phyloP scores from a whole-genome alignment of 2,329 filamentous ascomycete species.

The Claviceps maximensis region DNA sequence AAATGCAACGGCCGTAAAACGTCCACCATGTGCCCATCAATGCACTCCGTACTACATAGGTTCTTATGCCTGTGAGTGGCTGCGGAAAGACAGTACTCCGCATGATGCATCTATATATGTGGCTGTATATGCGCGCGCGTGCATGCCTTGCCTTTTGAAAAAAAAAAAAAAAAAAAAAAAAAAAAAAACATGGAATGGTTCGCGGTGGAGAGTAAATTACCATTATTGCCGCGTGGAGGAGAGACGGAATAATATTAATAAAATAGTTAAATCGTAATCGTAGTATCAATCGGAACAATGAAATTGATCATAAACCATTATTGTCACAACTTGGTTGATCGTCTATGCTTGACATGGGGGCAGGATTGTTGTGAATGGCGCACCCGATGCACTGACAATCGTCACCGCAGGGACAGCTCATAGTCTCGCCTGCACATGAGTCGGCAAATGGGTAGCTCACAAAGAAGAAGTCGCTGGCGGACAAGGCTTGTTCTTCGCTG shows the following conservation, averaged over 20 bases:
- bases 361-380: slow-evolving; percentile 32
- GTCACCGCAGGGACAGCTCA: slow-evolving; percentile 44
- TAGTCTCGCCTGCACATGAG: slow-evolving; percentile 33
- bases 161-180: background rate
- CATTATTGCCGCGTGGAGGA: background rate
- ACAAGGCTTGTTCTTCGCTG: slow-evolving; percentile 37
- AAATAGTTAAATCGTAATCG: background rate
- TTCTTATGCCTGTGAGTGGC: background rate
- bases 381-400: slow-evolving; percentile 47
- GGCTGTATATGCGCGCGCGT: too few relatives aligned
- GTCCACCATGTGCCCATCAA: background rate
- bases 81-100: background rate
- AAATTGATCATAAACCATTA: background rate
- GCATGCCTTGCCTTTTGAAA: background rate
- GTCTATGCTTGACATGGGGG: slow-evolving; percentile 1
- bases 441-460: slow-evolving; percentile 39
- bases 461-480: slow-evolving; percentile 44
- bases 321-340: background rate
- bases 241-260: background rate
- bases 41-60: background rate
- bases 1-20: background rate
- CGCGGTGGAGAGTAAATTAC: background rate
- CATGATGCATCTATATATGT: background rate
- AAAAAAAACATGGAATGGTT: background rate
- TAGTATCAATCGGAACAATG: background rate